Conservation (phyloP, 805 yeast species). For the Wickerhamomyces canadensis region DNA sequence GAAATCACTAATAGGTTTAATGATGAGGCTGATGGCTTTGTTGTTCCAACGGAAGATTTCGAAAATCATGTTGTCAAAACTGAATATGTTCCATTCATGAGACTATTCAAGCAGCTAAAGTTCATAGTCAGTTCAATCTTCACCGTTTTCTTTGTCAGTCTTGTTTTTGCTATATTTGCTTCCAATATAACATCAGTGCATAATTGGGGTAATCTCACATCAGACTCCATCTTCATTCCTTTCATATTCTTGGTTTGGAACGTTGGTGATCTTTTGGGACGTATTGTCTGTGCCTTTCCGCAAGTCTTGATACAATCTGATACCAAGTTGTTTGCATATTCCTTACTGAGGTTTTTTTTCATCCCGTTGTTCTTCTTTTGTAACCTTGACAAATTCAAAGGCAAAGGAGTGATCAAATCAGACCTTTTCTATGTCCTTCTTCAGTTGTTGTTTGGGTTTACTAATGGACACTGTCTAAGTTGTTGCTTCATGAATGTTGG, state of each 20-base stretch:
- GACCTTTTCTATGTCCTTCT: slow-evolving; percentile 63
- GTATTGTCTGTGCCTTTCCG: slow-evolving; percentile 56
- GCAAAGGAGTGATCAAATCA: slow-evolving; percentile 33
- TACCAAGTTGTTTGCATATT: slow-evolving; percentile 41
- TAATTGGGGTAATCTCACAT: slow-evolving; percentile 22
- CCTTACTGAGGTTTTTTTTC: slow-evolving; percentile 50
- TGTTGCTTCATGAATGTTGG: slow-evolving; percentile 77
- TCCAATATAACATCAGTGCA: slow-evolving; percentile 53
- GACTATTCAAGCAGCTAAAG: slow-evolving; percentile 57
- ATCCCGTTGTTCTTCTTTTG: slow-evolving; percentile 72
- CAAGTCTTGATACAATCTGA: slow-evolving; percentile 39
- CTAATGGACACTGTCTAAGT: slow-evolving; percentile 83
- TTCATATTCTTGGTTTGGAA: slow-evolving; percentile 84
- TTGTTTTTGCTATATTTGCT: slow-evolving; percentile 89
- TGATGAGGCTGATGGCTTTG: slow-evolving; percentile 8
- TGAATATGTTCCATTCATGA: slow-evolving; percentile 50
- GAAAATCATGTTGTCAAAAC: background rate
- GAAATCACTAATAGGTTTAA: slow-evolving; percentile 31
- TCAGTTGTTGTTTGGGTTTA: slow-evolving; percentile 76
- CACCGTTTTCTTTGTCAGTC: slow-evolving; percentile 64
- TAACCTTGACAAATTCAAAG: slow-evolving; percentile 33
- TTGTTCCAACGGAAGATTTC: slow-evolving; percentile 15
- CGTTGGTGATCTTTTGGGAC: slow-evolving; percentile 77
- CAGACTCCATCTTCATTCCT: slow-evolving; percentile 55
- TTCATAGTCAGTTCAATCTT: slow-evolving; percentile 66